Conservation (phyloP, 2,329 filamentous ascomycete genomes). For the Coniochaeta ligniaria region DNA sequence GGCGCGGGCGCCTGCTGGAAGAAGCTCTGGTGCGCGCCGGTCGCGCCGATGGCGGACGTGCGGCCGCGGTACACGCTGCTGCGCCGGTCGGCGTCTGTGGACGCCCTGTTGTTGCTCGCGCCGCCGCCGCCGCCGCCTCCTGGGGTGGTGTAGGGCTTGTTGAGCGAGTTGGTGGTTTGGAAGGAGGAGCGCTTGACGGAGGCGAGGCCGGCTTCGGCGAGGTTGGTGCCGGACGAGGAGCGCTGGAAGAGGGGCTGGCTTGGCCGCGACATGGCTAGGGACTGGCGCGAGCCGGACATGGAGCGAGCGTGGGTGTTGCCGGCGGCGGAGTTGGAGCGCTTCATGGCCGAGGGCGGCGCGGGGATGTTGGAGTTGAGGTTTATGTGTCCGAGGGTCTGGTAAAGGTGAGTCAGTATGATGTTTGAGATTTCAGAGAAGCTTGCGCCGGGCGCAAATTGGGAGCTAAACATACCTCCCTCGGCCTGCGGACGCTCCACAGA, state of each 20-base stretch:
- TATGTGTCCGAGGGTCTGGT: constrained; percentile 77
- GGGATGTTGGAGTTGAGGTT: constrained; percentile 80
- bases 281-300: constrained; percentile 75
- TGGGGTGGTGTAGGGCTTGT: constrained; percentile 68
- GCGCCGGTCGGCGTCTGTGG: constrained; percentile 51
- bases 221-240: constrained; percentile 73
- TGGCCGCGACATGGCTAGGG: constrained; percentile 75
- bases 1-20: constrained; percentile 81
- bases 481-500: constrained; percentile 85
- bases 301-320: constrained; percentile 72
- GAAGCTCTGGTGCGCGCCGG: constrained; percentile 76
- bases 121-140: constrained; percentile 31
- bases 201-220: constrained; percentile 72
- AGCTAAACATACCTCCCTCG: constrained; percentile 65
- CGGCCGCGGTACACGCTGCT: constrained; percentile 76
- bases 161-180: constrained; percentile 56
- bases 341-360: constrained; percentile 87
- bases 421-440: background rate
- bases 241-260: constrained; percentile 83
- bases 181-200: constrained; percentile 79
- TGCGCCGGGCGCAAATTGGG: constrained; percentile 5
- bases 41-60: constrained; percentile 60
- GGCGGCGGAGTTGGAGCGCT: constrained; percentile 76
- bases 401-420: constrained; percentile 5
- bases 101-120: constrained; percentile 27